Percentiles rank a stretch among this genome's conserved stretches.
These are phyloP conservation scores for Lagenaria siceraria DNA, from an alignment of 306 rosid genomes.

Conservation along the genomic window DNA sequence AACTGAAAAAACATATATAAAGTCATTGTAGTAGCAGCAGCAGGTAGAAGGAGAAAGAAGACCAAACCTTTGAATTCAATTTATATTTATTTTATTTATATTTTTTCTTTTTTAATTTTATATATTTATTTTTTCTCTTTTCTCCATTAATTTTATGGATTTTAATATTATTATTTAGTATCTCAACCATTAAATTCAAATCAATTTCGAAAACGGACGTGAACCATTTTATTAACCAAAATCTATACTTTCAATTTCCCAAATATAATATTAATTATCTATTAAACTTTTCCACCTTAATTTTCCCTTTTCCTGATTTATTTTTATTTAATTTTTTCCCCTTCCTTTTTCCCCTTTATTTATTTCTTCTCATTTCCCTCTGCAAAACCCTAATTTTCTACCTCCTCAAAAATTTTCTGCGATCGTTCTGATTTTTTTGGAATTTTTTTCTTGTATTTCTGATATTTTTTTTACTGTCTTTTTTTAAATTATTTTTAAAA, in stretches of 20 bases:
- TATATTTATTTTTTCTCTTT: neutral
- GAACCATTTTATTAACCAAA: slow-evolving; percentile 91
- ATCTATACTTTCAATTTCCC: slow-evolving; percentile 62
- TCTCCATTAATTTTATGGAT: neutral
- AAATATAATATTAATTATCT: slow-evolving; percentile 55
- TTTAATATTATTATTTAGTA: slow-evolving; percentile 5
- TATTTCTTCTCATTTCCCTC: slow-evolving; percentile 58
- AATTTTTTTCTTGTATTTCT: slow-evolving; percentile 17
- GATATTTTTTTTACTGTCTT: neutral
- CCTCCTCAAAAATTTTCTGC: slow-evolving; percentile 11
- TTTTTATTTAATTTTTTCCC: slow-evolving; percentile 27
- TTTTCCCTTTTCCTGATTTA: slow-evolving; percentile 17
- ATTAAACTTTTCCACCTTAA: slow-evolving; percentile 43
- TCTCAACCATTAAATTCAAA: slow-evolving; percentile 48
- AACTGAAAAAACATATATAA: neutral
- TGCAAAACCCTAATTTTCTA: slow-evolving; percentile 63
- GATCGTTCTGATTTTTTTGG: slow-evolving; percentile 16
- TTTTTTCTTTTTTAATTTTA: neutral
- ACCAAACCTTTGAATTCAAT: neutral
- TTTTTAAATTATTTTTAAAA: neutral
- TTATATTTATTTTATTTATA: neutral
- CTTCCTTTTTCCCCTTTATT: slow-evolving; percentile 54
- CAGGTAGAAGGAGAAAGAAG: neutral
- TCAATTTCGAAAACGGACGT: slow-evolving; percentile 97
- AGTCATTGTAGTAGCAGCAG: neutral